Base-by-base conservation (phyloP, 208 protist species). In the Angomonas deanei region DNA sequence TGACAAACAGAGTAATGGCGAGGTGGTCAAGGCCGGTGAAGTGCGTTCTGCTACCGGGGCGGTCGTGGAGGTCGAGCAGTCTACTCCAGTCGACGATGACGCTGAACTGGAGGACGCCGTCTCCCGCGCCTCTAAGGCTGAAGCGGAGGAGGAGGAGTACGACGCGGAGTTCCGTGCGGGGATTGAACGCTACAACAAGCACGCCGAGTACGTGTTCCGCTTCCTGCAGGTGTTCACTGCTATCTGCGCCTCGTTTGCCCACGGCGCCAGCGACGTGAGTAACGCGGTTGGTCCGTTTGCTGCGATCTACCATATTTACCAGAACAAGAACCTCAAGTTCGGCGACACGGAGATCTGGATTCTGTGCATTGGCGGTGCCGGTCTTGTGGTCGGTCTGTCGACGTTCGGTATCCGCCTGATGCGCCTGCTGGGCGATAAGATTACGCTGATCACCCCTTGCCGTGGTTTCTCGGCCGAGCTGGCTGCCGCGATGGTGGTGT, bases 211-310 rank as follows among this genome's bases (percentile, higher is more conserved):
- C 53, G 71, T 85, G 55, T 91, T 79, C 67, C 77, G 78, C 27
- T 85, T 84, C 69, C 80, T 91, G 24, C 80, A 88, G 68, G 63
- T 91, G 3, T 80, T 87, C 67, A 91, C 84, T 19, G 80, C 84
- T 21, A 74, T 82, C 42, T 87, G 80, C 64, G 70, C 79, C 15
- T 86, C 84, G 36, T 86, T 87, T 33, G 84, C 84, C 10, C 84
- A 91, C 66, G 84, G 84, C 15, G 77, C 79, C 38, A 85, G 73
- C 59, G 83, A 90, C 64, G 80, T 90, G 58, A 86, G 79, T 58
- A 90, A 90, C 67, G 80, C 80, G 26, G 59, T 84, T 8, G 83
- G 76, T 11, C 83, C 83, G 3, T 79, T 85, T n/a, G 66, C 77
- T 5, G 83, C 80, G 39, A 86, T 90, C 31, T 83, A 76, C 63